Evolutionary conservation across 257 asterid species (phyloP), one percentile per base, ranked within the genome.

Genomic region (Craterostigma plantagineum): DNA sequence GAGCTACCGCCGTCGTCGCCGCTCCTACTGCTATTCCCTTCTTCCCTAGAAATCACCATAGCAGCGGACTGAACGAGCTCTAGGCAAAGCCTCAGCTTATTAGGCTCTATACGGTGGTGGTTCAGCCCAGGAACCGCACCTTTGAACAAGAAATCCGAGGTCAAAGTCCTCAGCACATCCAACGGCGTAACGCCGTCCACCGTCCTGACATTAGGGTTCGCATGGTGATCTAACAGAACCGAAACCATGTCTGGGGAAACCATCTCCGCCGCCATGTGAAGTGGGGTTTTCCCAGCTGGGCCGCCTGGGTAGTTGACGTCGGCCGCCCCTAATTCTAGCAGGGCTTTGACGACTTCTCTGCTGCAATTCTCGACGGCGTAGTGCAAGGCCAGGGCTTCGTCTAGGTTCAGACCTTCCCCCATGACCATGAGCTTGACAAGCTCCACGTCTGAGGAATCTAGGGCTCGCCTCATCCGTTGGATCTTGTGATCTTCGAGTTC

Each of bases 241-340:
- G 97, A 86, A 33, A 86, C 94, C 96, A 86, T 86, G 58, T 86
- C 96, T 7, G 96, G 92, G 0, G 96, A 86, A 39, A 86, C 96
- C 97, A 86, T 86, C 56, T 86, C 97, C 0, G 97, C 81, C 0
- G 92, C 92, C 2, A 81, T 39, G 52, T 86, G 97, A 8, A 86
- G 94, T 8, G 97, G 84, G 14, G 84, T 73, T 48, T 76, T 75
- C 11, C 94, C 87, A 0, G 91, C 74, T 0, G 94, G 94, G 0
- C 94, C 97, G 0, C 92, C 94, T 0, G 87, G 94, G 63, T 49
- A 86, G 61, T 86, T 77, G 0, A 81, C 97, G 14, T 86, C 97
- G 1, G 94, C 97, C 0, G 97, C 97, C 0, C 97, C 97, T 1
- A 86, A 87, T 50, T 86, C 97, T 0, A 86, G 81, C 10, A 86